These are phyloP conservation scores for Pseudocercospora fuligena DNA, from an alignment of 2,329 filamentous ascomycete species.

Conservation along the genomic window DNA sequence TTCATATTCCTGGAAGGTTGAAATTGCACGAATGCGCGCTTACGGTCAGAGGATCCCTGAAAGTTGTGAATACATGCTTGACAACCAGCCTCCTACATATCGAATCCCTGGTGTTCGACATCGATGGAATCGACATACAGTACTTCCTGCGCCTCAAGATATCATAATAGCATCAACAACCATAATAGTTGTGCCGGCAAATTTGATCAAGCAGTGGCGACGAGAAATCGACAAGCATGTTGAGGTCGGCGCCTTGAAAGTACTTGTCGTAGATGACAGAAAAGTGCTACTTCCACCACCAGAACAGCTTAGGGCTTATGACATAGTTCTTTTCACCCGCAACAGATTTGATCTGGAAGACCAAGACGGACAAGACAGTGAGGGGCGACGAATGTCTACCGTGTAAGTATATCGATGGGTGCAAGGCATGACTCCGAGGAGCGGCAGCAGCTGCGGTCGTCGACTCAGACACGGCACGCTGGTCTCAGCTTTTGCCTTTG, in stretches of 20 bases:
- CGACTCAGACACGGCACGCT: too few relatives aligned
- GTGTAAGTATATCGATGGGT: neutral
- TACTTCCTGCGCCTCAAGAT: constrained; percentile 48
- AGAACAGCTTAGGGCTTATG: constrained; percentile 66
- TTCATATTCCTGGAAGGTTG: constrained; percentile 71
- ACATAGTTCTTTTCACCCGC: constrained; percentile 79
- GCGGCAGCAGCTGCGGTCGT: too few relatives aligned
- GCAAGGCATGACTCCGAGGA: neutral
- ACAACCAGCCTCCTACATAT: constrained; percentile 41
- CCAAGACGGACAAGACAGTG: constrained; percentile 54
- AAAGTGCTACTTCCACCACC: constrained; percentile 61
- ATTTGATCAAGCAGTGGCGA: constrained; percentile 83
- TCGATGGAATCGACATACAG: constrained; percentile 49
- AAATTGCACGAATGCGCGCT: constrained; percentile 60
- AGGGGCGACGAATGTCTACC: constrained; percentile 46
- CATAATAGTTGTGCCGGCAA: constrained; percentile 79
- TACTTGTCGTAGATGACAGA: constrained; percentile 65
- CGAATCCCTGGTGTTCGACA: constrained; percentile 47
- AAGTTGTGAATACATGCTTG: constrained; percentile 61
- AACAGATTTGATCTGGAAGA: constrained; percentile 73
- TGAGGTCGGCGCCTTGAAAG: constrained; percentile 56
- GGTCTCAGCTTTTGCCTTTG: too few relatives aligned
- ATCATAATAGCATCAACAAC: constrained; percentile 72
- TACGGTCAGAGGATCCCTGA: constrained; percentile 55
- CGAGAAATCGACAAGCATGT: constrained; percentile 82